Evolutionary conservation across 2,329 filamentous ascomycete species (phyloP), one percentile per base, ranked within the genome.

Genomic region (Fusarium stilboides): DNA sequence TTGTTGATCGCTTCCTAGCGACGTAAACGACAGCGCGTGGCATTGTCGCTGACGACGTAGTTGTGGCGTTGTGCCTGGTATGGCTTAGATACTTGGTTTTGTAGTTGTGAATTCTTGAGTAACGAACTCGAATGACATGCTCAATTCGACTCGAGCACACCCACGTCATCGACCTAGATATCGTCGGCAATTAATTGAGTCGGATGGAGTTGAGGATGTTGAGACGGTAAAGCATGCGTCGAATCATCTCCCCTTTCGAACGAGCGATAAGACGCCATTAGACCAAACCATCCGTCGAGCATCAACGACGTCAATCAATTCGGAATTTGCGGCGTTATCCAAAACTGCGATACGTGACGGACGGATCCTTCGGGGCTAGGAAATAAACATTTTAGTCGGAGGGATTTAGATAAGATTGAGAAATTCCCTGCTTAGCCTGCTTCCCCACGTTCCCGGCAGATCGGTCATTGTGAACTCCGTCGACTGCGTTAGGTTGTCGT

Each of bases 371-470:
- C 68, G 68, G 68, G 31, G 34, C 47, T 71, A 63, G 57, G 53
- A 57, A 64, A 57, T 66, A 71, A 70, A 42, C 28, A 42, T 10
- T 19, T 31, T 22, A 31, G n/a, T 36, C 31, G 14, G 33, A 36
- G 34, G 45, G 26, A 26, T 37, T 34, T 31, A 28, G 24, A 36
- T 40, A 57, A 43, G 54, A 28, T 34, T 31, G 36, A 19, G 31
- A 28, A 24, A 14, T 36, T 26, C 47, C 57, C 20, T 43, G 24
- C 31, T 19, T 20, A 15, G 17, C 22, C 31, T 54, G 42, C 22
- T 67, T 69, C 66, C 58, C 67, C 67, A 68, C 43, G 63, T 57
- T 70, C 49, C 14, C 67, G 67, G 67, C 28, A 70, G 63, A 70
- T 70, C 67, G 67, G 67, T 58, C 36, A 45, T 20, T 51, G 54